These are phyloP conservation scores for Poronia punctata DNA, from an alignment of 495 filamentous ascomycete genomes.

Conservation along the genomic window DNA sequence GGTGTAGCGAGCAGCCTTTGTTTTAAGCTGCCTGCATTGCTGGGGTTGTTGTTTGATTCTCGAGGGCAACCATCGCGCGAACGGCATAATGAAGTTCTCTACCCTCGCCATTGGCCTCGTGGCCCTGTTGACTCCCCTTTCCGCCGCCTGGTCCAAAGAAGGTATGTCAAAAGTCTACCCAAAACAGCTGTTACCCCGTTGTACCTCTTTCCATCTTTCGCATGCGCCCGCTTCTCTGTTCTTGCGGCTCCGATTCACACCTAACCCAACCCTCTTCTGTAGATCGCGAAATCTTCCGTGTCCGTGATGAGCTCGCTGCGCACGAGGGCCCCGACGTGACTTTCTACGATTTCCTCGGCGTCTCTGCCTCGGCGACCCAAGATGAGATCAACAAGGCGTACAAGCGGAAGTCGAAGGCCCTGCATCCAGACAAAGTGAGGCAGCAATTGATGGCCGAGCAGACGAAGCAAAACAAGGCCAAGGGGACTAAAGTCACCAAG, in stretches of 20 bases:
- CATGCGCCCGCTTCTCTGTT: too few species aligned
- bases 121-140: conserved; percentile 52
- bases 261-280: conserved; percentile 3
- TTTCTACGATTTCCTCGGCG: conserved; percentile 91
- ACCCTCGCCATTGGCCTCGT: conserved; percentile 48
- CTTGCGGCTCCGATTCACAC: too few species aligned
- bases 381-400: conserved; percentile 93
- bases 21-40: too few species aligned
- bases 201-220: too few species aligned
- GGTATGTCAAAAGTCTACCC: conserved; percentile 52
- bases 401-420: conserved; percentile 68
- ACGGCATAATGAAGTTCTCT: conserved; percentile 45
- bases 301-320: conserved; percentile 74
- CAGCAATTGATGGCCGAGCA: conserved; percentile 70
- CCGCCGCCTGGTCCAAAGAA: conserved; percentile 77
- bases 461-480: conserved; percentile 46
- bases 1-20: not conserved
- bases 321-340: conserved; percentile 73
- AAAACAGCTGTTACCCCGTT: too few species aligned
- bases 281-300: conserved; percentile 97
- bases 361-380: conserved; percentile 61
- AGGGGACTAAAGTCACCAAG: conserved; percentile 58
- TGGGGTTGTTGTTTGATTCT: too few species aligned
- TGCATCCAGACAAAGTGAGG: conserved; percentile 95
- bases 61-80: not conserved